These are phyloP conservation scores for Inga leiocalycina DNA, from an alignment of 306 rosid genomes.

Conservation along the genomic window DNA sequence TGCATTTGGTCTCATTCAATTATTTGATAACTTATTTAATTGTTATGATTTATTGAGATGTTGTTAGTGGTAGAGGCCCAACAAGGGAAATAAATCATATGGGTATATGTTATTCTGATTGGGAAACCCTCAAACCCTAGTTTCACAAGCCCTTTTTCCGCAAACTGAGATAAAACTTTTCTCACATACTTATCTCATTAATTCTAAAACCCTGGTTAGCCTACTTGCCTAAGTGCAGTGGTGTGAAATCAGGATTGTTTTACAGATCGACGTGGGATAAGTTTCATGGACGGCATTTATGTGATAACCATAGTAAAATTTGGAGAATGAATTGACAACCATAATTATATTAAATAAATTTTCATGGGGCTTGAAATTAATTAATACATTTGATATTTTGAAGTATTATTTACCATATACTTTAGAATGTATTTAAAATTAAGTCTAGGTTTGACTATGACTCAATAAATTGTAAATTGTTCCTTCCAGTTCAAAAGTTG, in stretches of 20 bases:
- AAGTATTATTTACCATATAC: not conserved
- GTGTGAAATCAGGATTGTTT: not conserved
- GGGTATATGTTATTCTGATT: not conserved
- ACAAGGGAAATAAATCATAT: not conserved
- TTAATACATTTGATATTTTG: not conserved
- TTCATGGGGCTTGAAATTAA: not conserved
- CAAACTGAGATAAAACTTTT: too few species aligned
- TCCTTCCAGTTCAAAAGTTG: not conserved
- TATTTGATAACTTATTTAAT: slow-evolving; percentile 14
- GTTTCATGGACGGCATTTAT: not conserved
- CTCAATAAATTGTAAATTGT: not conserved
- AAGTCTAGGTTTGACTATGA: not conserved
- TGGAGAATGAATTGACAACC: not conserved
- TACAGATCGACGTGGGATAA: not conserved
- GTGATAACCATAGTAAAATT: not conserved
- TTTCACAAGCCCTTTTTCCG: too few species aligned
- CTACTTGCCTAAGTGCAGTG: slow-evolving; percentile 16
- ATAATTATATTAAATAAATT: not conserved
- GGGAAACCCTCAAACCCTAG: too few species aligned
- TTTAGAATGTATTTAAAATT: not conserved
- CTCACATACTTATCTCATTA: too few species aligned
- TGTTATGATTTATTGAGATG: slow-evolving; percentile 26
- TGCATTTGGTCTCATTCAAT: slow-evolving; percentile 23
- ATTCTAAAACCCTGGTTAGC: not conserved
- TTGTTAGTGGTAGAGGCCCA: not conserved